These are phyloP conservation scores for Fusarium citri DNA, from an alignment of 2,329 filamentous ascomycete genomes.

Conservation along the genomic window DNA sequence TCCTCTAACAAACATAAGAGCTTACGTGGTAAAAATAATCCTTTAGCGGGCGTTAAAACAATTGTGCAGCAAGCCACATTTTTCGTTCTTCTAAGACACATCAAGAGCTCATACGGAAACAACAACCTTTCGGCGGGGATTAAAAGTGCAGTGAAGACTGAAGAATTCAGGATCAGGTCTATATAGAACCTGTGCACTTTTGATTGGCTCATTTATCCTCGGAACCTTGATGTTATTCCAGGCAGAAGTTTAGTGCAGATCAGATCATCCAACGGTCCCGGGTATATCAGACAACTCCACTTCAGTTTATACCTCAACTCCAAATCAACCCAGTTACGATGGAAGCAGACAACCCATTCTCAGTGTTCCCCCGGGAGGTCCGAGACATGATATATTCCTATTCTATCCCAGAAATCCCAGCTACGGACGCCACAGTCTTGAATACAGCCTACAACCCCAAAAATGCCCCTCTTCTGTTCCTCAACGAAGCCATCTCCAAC, in stretches of 20 bases:
- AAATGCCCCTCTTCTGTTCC: not conserved
- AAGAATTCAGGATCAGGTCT: too few relatives aligned
- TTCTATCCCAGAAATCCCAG: not conserved
- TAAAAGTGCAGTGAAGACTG: too few relatives aligned
- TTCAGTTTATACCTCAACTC: not conserved
- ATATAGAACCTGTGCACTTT: too few relatives aligned
- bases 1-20: too few relatives aligned
- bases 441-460: not conserved
- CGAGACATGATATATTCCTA: not conserved
- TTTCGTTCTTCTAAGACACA: too few relatives aligned
- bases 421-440: not conserved
- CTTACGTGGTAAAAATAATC: too few relatives aligned
- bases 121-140: too few relatives aligned
- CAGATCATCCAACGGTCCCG: not conserved
- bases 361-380: not conserved
- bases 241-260: not conserved
- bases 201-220: not conserved
- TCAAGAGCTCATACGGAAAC: too few relatives aligned
- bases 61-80: too few relatives aligned
- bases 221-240: fast-evolving
- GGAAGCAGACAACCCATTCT: not conserved
- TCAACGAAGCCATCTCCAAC: not conserved
- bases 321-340: not conserved
- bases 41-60: too few relatives aligned
- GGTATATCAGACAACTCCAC: not conserved